Conservation (phyloP, 176 grass and related monocot genomes). For the Triticum monococcum region DNA sequence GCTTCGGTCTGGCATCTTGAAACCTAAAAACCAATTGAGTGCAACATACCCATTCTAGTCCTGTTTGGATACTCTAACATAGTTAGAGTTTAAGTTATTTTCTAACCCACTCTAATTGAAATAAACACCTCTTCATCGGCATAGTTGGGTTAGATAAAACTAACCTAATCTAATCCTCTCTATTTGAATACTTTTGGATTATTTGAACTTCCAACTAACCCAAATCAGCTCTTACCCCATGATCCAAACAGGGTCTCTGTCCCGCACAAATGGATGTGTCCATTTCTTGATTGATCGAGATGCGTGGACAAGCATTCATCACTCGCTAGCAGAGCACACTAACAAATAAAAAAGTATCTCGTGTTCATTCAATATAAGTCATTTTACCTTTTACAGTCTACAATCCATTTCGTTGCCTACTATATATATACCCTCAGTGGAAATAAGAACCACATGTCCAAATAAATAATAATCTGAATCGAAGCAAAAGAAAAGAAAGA, state of each 20-base stretch:
- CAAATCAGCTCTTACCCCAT: too few relatives aligned
- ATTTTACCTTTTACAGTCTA: background rate
- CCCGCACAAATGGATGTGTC: too few relatives aligned
- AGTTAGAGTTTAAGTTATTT: too few relatives aligned
- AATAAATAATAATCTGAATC: background rate
- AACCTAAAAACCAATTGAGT: background rate
- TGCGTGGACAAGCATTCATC: background rate
- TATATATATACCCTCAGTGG: background rate
- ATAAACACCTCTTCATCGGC: too few relatives aligned
- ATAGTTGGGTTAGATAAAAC: too few relatives aligned
- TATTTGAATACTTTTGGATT: too few relatives aligned
- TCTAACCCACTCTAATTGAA: too few relatives aligned
- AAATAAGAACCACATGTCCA: background rate
- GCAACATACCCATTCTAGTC: too few relatives aligned
- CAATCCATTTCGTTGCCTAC: background rate
- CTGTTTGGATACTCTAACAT: too few relatives aligned
- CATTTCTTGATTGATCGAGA: background rate
- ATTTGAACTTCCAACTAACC: too few relatives aligned
- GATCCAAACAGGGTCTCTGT: too few relatives aligned
- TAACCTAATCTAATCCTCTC: too few relatives aligned
- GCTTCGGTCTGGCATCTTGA: background rate
- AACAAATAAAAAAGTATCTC: background rate
- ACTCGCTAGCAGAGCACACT: background rate
- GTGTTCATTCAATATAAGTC: background rate
- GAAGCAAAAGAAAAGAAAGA: background rate